phyloP scores from a whole-genome alignment of 1,139 yeast species.

The Meyerozyma carpophila region DNA sequence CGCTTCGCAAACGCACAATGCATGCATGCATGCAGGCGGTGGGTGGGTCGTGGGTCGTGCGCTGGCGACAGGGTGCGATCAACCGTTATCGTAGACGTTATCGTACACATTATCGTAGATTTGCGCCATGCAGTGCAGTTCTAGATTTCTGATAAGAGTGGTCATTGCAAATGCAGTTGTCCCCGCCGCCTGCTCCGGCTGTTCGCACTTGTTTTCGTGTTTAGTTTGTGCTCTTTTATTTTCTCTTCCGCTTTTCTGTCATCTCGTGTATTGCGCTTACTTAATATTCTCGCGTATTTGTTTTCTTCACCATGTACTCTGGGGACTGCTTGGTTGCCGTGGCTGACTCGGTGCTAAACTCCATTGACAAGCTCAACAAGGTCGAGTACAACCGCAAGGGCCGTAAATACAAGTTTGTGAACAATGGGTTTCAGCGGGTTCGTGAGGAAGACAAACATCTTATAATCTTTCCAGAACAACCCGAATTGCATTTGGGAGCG shows the following conservation, averaged over 20 bases:
- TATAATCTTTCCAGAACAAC: slow-evolving; percentile 34
- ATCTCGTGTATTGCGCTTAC: no score
- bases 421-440: slow-evolving; percentile 45
- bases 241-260: no score
- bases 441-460: slow-evolving; percentile 49
- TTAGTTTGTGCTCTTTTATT: no score
- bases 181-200: no score
- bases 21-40: no score
- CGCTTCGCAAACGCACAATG: neutral
- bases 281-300: no score
- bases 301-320: slow-evolving; percentile 2
- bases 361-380: slow-evolving; percentile 25
- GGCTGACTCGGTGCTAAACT: slow-evolving; percentile 16
- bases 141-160: neutral
- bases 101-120: neutral
- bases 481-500: slow-evolving; percentile 30
- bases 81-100: neutral
- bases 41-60: neutral
- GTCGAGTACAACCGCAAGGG: slow-evolving; percentile 47
- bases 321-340: slow-evolving; percentile 17
- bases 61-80: neutral
- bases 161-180: no score
- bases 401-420: slow-evolving; percentile 45
- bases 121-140: neutral
- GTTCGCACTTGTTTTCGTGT: no score